Conservation (phyloP, 1,284 basidiomycete genomes). For the Leccinum pachyderme region DNA sequence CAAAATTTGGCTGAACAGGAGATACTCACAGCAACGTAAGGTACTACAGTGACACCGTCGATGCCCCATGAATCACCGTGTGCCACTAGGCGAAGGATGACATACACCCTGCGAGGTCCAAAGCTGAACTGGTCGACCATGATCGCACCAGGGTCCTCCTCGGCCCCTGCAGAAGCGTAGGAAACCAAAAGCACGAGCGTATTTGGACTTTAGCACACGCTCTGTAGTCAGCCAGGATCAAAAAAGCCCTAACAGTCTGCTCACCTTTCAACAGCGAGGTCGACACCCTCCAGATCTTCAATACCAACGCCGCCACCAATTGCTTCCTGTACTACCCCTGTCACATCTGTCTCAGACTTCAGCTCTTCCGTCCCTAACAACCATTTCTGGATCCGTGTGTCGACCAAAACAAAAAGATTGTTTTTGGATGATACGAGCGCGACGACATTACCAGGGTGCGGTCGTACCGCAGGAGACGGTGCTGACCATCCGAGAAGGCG, state of each 20-base stretch:
- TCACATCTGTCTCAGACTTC: slow-evolving; percentile 52
- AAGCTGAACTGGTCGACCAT: slow-evolving; percentile 40
- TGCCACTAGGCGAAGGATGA: slow-evolving; percentile 47
- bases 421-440: slow-evolving; percentile 45
- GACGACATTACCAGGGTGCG: slow-evolving; percentile 56
- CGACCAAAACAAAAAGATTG: slow-evolving; percentile 64
- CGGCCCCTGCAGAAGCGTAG: slow-evolving; percentile 50
- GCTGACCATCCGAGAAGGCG: slow-evolving; percentile 57
- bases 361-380: slow-evolving; percentile 60
- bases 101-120: slow-evolving; percentile 61
- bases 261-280: slow-evolving; percentile 63
- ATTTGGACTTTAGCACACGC: slow-evolving; percentile 38
- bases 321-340: slow-evolving; percentile 42
- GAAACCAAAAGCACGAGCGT: slow-evolving; percentile 64
- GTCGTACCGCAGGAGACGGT: slow-evolving; percentile 23
- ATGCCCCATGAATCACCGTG: slow-evolving; percentile 29
- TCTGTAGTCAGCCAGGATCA: slow-evolving; percentile 4
- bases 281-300: slow-evolving; percentile 67
- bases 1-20: slow-evolving; percentile 1
- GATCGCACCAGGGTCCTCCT: slow-evolving; percentile 43
- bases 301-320: slow-evolving; percentile 41
- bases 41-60: slow-evolving; percentile 51
- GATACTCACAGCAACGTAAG: slow-evolving; percentile 68
- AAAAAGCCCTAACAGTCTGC: slow-evolving; percentile 14
- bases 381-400: slow-evolving; percentile 69